Percentiles rank a stretch among this genome's conserved stretches.
phyloP scores from a whole-genome alignment of 768 basidiomycete species.

The Suillus cothurnatus region DNA sequence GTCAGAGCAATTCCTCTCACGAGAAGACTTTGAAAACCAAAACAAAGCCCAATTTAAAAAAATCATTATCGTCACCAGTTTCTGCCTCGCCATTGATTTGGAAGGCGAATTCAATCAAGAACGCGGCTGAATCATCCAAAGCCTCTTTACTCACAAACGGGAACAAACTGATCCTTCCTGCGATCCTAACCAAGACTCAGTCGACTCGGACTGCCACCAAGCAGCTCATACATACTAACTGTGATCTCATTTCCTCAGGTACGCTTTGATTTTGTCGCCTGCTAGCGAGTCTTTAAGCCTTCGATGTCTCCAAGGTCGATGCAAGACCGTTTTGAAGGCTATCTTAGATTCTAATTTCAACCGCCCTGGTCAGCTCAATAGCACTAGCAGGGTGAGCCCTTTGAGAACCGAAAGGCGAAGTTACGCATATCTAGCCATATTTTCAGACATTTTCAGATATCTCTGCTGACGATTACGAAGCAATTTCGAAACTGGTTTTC shows the following conservation, averaged over 20 bases:
- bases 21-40: not conserved
- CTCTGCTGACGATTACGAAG: not conserved
- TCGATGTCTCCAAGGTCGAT: not conserved
- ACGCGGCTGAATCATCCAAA: not conserved
- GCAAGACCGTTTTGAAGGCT: not conserved
- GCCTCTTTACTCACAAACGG: not conserved
- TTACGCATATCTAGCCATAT: not conserved
- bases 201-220: not conserved
- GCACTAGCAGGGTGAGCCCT: not conserved
- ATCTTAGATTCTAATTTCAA: not conserved
- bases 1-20: not conserved
- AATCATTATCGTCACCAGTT: not conserved
- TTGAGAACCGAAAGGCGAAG: not conserved
- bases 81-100: not conserved
- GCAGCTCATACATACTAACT: not conserved
- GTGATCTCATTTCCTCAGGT: not conserved
- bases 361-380: not conserved
- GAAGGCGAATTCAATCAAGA: not conserved
- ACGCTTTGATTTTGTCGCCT: not conserved
- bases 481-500: not conserved
- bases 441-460: not conserved
- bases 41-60: not conserved
- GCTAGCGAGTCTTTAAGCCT: not conserved
- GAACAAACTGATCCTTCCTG: not conserved
- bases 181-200: not conserved